These are phyloP conservation scores for Rhynchospora breviuscula DNA, from an alignment of 176 grass and related monocot genomes.

Conservation along the genomic window DNA sequence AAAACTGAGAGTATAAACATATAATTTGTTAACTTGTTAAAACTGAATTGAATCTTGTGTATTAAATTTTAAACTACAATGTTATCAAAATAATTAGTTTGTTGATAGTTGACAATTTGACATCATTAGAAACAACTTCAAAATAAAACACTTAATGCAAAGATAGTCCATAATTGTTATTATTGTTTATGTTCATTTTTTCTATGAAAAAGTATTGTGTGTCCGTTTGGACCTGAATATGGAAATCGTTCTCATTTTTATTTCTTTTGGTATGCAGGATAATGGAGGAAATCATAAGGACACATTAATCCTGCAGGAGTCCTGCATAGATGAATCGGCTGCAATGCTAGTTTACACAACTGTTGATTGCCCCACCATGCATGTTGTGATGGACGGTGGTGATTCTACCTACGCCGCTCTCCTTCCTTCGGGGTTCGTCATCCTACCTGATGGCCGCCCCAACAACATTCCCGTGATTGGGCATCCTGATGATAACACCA, in stretches of 20 bases:
- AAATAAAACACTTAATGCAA: not conserved
- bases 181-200: not conserved
- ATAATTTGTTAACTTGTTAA: not conserved
- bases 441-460: constrained; percentile 47
- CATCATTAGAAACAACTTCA: not conserved
- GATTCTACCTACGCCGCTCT: constrained; percentile 55
- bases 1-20: not conserved
- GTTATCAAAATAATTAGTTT: not conserved
- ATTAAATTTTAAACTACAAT: not conserved
- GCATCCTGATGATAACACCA: not conserved
- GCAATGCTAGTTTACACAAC: constrained; percentile 62
- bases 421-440: constrained; percentile 69
- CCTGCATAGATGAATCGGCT: constrained; percentile 46
- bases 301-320: constrained; percentile 73
- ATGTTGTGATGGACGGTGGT: constrained; percentile 67
- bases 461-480: not conserved
- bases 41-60: constrained; percentile 1
- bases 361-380: constrained; percentile 51
- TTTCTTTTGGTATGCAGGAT: constrained; percentile 23
- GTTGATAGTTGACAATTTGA: not conserved
- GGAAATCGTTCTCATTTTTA: not conserved
- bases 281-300: constrained; percentile 56
- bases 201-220: not conserved
- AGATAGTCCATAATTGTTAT: not conserved
- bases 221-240: not conserved